phyloP scores from a whole-genome alignment of 768 basidiomycete genomes.

The Kwoniella dejecticola region DNA sequence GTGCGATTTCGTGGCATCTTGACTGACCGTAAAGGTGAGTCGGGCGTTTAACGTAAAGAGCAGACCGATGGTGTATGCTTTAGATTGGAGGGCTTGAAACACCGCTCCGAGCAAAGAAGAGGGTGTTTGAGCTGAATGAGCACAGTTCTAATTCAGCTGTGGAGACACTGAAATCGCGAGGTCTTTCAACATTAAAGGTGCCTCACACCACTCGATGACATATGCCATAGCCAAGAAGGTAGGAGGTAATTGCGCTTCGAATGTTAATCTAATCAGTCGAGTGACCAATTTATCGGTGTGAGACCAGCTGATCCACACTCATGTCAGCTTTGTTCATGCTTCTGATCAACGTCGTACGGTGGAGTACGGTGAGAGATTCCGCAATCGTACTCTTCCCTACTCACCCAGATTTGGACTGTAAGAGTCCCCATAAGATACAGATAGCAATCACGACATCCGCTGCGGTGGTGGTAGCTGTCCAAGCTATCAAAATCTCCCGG shows the following conservation, averaged over 20 bases:
- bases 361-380: too few species aligned
- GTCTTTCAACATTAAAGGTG: too few species aligned
- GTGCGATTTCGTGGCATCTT: neutral
- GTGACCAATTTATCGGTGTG: constrained; percentile 34
- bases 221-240: constrained; percentile 31
- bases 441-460: constrained; percentile 35
- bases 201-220: constrained; percentile 37
- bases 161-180: too few species aligned
- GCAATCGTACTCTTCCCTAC: too few species aligned
- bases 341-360: too few species aligned
- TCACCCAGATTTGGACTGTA: constrained; percentile 30
- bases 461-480: constrained; percentile 25
- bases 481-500: constrained; percentile 21
- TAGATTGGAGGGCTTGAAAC: constrained; percentile 29
- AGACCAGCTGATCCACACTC: constrained; percentile 26
- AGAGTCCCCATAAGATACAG: constrained; percentile 27
- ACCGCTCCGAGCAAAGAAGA: constrained; percentile 14
- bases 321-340: constrained; percentile 13
- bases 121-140: constrained; percentile 26
- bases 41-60: constrained; percentile 33
- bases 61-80: constrained; percentile 37
- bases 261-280: constrained; percentile 27
- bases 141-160: too few species aligned
- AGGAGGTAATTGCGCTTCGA: constrained; percentile 38
- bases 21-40: constrained; percentile 9